phyloP scores from a whole-genome alignment of 2,329 filamentous ascomycete species.

The Penicillium carneum region DNA sequence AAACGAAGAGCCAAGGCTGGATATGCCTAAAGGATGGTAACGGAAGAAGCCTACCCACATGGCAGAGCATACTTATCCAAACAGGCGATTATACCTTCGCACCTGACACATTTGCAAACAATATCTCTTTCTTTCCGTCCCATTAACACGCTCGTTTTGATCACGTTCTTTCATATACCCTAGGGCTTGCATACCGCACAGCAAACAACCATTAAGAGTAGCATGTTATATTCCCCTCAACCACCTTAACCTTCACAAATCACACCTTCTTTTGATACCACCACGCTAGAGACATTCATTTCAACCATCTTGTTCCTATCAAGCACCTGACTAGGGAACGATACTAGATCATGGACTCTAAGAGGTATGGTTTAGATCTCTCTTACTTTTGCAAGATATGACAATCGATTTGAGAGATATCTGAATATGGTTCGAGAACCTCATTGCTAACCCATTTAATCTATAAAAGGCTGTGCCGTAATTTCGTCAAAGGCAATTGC shows the following conservation, averaged over 20 bases:
- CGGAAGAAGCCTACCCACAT: background rate
- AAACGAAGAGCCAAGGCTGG: background rate
- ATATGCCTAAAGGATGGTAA: background rate
- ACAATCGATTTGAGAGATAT: constrained; percentile 2
- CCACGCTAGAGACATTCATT: background rate
- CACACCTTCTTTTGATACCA: background rate
- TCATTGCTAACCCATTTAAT: background rate
- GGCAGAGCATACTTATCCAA: background rate
- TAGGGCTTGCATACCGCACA: background rate
- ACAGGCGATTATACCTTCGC: background rate
- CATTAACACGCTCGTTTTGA: background rate
- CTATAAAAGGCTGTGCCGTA: constrained; percentile 9
- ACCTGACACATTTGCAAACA: background rate
- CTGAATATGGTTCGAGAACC: background rate
- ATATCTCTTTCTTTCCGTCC: background rate
- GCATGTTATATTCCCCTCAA: background rate
- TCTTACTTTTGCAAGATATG: background rate
- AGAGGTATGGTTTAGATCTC: background rate
- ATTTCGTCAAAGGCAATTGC: constrained; percentile 22
- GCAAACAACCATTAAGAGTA: background rate
- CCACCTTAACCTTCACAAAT: background rate
- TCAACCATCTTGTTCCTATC: background rate
- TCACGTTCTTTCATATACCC: background rate
- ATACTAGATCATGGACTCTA: constrained; percentile 1
- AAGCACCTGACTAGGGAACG: background rate